Evolutionary conservation across 2,329 filamentous ascomycete genomes (phyloP).

Genomic region (Dissoconium aciculare): DNA sequence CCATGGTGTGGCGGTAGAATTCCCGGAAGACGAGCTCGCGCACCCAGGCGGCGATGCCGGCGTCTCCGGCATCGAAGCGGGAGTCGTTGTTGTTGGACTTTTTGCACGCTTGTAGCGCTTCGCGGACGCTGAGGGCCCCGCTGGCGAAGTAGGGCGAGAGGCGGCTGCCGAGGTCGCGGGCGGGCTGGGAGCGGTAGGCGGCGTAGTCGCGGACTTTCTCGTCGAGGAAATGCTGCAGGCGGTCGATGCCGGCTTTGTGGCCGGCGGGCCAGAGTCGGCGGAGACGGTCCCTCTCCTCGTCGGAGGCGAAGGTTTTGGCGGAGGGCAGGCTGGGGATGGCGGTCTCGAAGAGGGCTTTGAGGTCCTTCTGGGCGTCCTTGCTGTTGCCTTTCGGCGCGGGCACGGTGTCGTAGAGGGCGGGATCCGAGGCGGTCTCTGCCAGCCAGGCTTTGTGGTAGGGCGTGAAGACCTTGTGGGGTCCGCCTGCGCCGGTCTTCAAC

Average conservation of each 20-base stretch:
- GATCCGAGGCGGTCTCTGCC: constrained; percentile 27
- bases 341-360: constrained; percentile 44
- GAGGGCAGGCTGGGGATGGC: constrained; percentile 26
- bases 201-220: constrained; percentile 29
- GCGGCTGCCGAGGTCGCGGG: constrained; percentile 28
- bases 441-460: constrained; percentile 37
- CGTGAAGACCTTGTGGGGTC: constrained; percentile 38
- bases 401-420: constrained; percentile 29
- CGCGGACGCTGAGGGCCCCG: constrained; percentile 32
- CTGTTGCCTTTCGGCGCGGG: constrained; percentile 32
- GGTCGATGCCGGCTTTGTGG: constrained; percentile 28
- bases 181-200: constrained; percentile 29
- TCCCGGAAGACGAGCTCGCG: constrained; percentile 39
- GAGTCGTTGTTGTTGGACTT: constrained; percentile 31
- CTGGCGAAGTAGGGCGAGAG: constrained; percentile 33
- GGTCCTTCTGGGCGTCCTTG: constrained; percentile 31
- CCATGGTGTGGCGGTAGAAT: constrained; percentile 35
- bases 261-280: constrained; percentile 33
- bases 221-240: constrained; percentile 28
- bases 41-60: constrained; percentile 31
- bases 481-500: constrained; percentile 29
- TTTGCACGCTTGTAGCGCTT: constrained; percentile 29
- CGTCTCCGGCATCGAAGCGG: constrained; percentile 26
- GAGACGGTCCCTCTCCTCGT: constrained; percentile 27
- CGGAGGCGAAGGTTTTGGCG: constrained; percentile 27